Base-by-base conservation (phyloP, 2,329 filamentous ascomycete species). In the Microthyrium microscopicum region DNA sequence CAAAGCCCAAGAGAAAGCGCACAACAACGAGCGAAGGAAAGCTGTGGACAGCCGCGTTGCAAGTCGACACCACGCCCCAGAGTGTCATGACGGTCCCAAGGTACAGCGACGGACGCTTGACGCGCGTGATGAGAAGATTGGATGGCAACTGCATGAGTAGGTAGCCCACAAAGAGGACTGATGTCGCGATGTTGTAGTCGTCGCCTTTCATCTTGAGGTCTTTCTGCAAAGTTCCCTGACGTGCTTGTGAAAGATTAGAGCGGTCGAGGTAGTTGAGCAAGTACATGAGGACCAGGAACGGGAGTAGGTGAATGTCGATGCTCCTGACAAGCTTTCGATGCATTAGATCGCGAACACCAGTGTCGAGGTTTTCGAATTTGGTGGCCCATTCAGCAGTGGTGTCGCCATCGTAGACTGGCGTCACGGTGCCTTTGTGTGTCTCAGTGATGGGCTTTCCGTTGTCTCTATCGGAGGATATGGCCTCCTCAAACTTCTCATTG, bases 71-170 rank as follows among this genome's bases (percentile, higher is more conserved):
- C 1, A 49, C 39, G 8, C 55, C 55, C 56, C 57, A 61, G 3
- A 51, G 30, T 2, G 57, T 52, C 45, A 66, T 65, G 0, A 59
- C 59, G 1, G 51, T 47, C 0, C 64, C 57, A 2, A 74, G 56
- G 39, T 70, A 73, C 1, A 65, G 36, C 2, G 64, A 65, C 1
- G 69, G 69, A 7, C 60, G 55, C 20, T 70, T 51, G 4, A 17
- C 24, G 3, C 62, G 54, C 0, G 68, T 71, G 3, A 74, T 51
- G 0, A 70, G 43, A 36, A 74, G 54, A 39, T 75, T 76, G 0
- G 68, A 72, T 0, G 70, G 71, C 0, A 75, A 50, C 45, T 75
- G 69, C 62, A 73, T 72, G 9, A 72, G 49, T 1, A 74, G 52
- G 41, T 75, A 75, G 3, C 69, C 20, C 6, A 37, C 20, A 13